Conservation (phyloP, 495 filamentous ascomycete genomes). For the Neurospora terricola region DNA sequence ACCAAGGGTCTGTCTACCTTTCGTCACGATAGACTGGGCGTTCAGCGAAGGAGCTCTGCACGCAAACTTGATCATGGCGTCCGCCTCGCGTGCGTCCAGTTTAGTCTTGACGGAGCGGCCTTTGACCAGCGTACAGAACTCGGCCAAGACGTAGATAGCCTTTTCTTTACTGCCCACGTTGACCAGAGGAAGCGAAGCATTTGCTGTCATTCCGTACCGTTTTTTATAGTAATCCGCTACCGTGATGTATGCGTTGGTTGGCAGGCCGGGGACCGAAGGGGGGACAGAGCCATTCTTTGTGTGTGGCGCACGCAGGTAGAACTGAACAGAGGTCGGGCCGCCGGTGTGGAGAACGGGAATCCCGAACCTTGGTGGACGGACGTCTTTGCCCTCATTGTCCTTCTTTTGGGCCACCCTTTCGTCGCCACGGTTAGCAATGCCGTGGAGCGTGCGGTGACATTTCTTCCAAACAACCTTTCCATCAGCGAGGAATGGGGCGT, state of each 20-base stretch:
- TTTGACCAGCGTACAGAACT: constrained; percentile 52
- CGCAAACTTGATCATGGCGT: constrained; percentile 58
- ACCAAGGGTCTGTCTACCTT: constrained; percentile 35
- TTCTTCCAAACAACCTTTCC: not conserved
- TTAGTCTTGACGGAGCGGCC: constrained; percentile 54
- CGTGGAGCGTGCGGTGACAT: constrained; percentile 34
- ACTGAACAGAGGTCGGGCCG: constrained; percentile 10
- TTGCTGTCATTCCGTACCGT: constrained; percentile 11
- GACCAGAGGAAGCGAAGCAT: constrained; percentile 49
- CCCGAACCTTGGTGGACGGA: not conserved
- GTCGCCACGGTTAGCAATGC: constrained; percentile 28
- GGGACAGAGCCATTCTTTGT: not conserved
- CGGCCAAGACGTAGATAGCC: constrained; percentile 57
- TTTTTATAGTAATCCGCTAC: constrained; percentile 24
- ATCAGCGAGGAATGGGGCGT: constrained; percentile 17
- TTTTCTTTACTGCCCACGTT: constrained; percentile 52
- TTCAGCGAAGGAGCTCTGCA: constrained; percentile 56
- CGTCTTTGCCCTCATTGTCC: not conserved
- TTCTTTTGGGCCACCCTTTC: not conserved
- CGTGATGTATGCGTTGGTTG: constrained; percentile 11
- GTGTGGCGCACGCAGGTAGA: constrained; percentile 10
- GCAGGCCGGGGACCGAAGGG: constrained; percentile 1
- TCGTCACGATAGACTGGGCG: constrained; percentile 50
- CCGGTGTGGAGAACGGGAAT: not conserved
- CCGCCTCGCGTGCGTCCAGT: constrained; percentile 46